Percentiles rank a stretch among this genome's conserved stretches.
Conservation (phyloP, 805 yeast genomes). For the Kuraishia hungarica region DNA sequence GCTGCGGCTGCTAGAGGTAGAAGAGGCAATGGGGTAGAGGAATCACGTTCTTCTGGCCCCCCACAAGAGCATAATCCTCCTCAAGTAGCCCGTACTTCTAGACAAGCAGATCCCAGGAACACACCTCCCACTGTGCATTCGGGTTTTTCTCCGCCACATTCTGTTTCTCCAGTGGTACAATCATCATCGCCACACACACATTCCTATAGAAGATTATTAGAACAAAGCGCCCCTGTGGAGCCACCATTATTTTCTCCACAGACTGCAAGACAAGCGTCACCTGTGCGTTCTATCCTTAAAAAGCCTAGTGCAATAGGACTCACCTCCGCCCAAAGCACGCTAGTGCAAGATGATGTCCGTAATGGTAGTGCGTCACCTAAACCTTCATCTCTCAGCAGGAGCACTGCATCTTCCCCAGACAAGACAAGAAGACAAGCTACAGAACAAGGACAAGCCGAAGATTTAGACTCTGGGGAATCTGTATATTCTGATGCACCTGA, state of each 20-base stretch:
- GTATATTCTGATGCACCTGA: slow-evolving; percentile 3
- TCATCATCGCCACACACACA: not conserved
- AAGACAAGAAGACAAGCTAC: not conserved
- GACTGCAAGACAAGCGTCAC: not conserved
- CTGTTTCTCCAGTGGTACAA: not conserved
- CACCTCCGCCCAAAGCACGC: not conserved
- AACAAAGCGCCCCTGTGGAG: not conserved
- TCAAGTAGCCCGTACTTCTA: too few species aligned
- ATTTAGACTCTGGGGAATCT: not conserved
- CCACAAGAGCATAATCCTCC: too few species aligned
- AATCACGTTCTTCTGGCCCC: not conserved
- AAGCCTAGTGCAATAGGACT: not conserved
- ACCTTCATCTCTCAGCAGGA: not conserved
- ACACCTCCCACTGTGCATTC: not conserved
- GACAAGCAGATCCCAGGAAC: not conserved
- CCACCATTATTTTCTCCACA: not conserved
- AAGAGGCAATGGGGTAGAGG: too few species aligned
- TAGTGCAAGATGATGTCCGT: not conserved
- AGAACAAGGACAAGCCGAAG: not conserved
- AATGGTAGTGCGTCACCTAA: not conserved
- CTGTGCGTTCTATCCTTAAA: slow-evolving; percentile 2
- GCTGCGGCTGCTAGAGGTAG: too few species aligned
- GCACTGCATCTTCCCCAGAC: not conserved
- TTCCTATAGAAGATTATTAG: not conserved
- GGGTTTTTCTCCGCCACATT: not conserved